Percentiles rank a stretch among this genome's conserved stretches.
Evolutionary conservation across 139 green algal species (phyloP).

Genomic region (Bryopsis sp.): DNA sequence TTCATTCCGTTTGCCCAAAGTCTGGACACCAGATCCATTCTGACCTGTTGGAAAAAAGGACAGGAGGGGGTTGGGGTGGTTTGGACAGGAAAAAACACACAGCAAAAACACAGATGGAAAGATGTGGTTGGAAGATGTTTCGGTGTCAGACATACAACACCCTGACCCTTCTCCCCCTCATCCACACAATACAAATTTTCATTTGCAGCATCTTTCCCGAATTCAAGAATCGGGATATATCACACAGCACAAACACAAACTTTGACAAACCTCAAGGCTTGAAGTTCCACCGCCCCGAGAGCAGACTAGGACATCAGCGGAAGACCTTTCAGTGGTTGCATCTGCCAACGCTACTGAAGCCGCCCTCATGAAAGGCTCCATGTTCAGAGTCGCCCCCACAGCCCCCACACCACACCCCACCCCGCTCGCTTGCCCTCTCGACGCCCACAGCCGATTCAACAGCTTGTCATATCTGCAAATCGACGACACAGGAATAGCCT

Average conservation of each 20-base stretch:
- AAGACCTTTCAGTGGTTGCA: background rate
- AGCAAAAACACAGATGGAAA: too few relatives aligned
- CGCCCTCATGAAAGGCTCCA: background rate
- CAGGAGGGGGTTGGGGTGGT: background rate
- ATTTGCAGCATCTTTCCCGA: too few relatives aligned
- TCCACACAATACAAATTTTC: too few relatives aligned
- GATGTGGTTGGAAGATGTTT: too few relatives aligned
- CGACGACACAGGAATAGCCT: background rate
- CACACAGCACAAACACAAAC: too few relatives aligned
- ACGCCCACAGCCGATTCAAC: background rate
- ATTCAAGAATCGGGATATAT: too few relatives aligned
- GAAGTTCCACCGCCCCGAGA: background rate
- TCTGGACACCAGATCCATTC: constrained; percentile 7
- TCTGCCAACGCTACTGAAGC: too few relatives aligned
- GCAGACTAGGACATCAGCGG: constrained; percentile 17
- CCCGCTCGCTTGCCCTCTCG: background rate
- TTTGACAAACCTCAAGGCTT: background rate
- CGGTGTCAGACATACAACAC: too few relatives aligned
- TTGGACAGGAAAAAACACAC: too few relatives aligned
- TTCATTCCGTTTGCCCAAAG: constrained; percentile 11
- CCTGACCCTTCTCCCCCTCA: too few relatives aligned
- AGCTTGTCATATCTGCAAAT: constrained; percentile 18
- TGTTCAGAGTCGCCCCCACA: constrained; percentile 6
- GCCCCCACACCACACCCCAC: background rate
- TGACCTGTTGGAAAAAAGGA: background rate